Evolutionary conservation across 2,329 filamentous ascomycete species (phyloP).

Genomic region (Paraphoma sp.): DNA sequence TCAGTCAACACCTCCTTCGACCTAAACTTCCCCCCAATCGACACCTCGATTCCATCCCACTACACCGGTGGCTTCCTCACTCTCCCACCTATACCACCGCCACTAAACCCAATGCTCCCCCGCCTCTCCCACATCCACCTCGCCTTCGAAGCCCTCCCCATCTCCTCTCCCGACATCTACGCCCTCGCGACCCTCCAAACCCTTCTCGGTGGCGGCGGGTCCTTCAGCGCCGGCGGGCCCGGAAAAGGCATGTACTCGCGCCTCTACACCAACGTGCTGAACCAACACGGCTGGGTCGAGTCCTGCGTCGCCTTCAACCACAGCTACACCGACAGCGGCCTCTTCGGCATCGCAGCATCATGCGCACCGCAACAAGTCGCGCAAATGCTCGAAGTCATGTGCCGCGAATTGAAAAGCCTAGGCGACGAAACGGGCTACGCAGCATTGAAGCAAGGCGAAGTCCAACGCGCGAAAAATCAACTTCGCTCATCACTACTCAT

Average conservation of each 20-base stretch:
- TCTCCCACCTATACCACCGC: conserved; percentile 79
- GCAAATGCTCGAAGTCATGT: conserved; percentile 94
- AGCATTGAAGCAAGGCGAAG: conserved; percentile 76
- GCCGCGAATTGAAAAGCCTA: conserved; percentile 81
- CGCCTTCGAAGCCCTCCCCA: conserved; percentile 92
- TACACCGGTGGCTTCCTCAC: conserved; percentile 96
- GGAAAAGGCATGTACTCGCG: conserved; percentile 99
- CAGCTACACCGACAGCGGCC: conserved; percentile 91
- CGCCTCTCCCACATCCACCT: conserved; percentile 92
- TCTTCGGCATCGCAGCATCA: conserved; percentile 91
- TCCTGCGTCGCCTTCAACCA: conserved; percentile 96
- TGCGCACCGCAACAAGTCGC: conserved; percentile 80
- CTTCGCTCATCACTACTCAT: conserved; percentile 87
- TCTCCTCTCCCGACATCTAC: conserved; percentile 91
- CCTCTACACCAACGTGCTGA: conserved; percentile 95
- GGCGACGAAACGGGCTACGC: conserved; percentile 77
- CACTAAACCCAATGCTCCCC: conserved; percentile 77
- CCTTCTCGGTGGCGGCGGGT: conserved; percentile 92
- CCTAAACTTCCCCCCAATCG: conserved; percentile 54
- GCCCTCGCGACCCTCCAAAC: conserved; percentile 94
- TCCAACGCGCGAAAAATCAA: conserved; percentile 95
- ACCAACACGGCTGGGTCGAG: conserved; percentile 97
- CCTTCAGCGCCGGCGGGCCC: conserved; percentile 93
- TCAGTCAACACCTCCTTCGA: conserved; percentile 58
- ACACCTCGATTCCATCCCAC: conserved; percentile 71